Conservation (phyloP, 2,329 filamentous ascomycete genomes). For the Fusarium sp. region DNA sequence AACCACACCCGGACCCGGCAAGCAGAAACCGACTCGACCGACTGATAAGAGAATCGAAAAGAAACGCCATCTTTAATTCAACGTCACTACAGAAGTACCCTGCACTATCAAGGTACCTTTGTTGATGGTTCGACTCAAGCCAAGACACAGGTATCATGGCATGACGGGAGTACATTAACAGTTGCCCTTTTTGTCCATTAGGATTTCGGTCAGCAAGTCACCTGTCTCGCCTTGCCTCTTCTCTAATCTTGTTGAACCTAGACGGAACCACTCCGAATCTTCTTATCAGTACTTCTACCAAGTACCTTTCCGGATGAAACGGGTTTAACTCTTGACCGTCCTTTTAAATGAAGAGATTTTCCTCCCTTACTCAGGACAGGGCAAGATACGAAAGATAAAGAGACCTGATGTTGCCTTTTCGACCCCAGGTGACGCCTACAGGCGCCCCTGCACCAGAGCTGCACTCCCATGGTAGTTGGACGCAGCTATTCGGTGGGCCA, state of each 20-base stretch:
- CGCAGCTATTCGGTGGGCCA: conserved; percentile 10
- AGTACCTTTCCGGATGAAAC: conserved; percentile 28
- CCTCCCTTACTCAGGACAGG: conserved; percentile 6
- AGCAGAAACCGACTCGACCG: conserved; percentile 27
- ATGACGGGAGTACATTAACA: conserved; percentile 19
- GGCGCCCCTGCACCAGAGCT: conserved; percentile 33
- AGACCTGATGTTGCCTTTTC: conserved; percentile 33
- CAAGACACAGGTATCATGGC: conserved; percentile 25
- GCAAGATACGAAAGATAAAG: conserved; percentile 22
- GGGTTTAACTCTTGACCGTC: conserved; percentile 27
- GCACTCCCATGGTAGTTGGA: conserved; percentile 19
- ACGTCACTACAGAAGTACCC: conserved; percentile 23
- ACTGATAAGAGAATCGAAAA: conserved; percentile 38
- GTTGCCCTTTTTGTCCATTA: conserved; percentile 29
- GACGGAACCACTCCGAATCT: conserved; percentile 34
- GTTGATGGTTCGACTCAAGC: background rate
- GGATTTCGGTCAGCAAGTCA: conserved; percentile 29
- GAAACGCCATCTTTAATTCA: conserved; percentile 33
- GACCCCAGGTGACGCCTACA: conserved; percentile 36
- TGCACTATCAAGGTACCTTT: conserved; percentile 20
- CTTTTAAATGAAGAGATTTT: conserved; percentile 23
- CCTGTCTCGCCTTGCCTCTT: conserved; percentile 15
- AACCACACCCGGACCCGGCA: conserved; percentile 17
- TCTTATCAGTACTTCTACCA: conserved; percentile 40
- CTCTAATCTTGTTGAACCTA: conserved; percentile 11